Conservation (phyloP, 2,329 filamentous ascomycete species). For the Ophiobolus disseminans region DNA sequence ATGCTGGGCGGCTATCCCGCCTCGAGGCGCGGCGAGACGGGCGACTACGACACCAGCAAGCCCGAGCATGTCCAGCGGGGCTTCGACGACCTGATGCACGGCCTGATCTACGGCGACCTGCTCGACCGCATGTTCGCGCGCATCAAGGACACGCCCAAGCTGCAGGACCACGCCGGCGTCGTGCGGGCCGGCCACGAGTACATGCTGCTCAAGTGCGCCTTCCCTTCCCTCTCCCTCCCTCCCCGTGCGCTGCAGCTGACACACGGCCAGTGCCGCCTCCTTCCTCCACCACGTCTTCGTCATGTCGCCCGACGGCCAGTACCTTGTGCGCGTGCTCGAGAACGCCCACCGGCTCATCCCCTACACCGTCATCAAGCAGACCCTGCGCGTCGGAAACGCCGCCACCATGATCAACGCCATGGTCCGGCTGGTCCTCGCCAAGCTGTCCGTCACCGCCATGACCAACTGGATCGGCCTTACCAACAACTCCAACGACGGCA, state of each 20-base stretch:
- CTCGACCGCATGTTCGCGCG: conserved; percentile 70
- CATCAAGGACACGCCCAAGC: conserved; percentile 64
- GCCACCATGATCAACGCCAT: conserved; percentile 82
- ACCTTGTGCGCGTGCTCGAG: conserved; percentile 73
- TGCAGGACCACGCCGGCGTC: conserved; percentile 69
- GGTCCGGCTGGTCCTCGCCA: conserved; percentile 75
- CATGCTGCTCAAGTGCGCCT: conserved; percentile 71
- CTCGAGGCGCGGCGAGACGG: conserved; percentile 40
- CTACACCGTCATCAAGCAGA: conserved; percentile 75
- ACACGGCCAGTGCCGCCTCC: conserved; percentile 68
- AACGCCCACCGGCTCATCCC: conserved; percentile 75
- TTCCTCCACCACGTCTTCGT: conserved; percentile 77
- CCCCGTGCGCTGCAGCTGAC: conserved; percentile 1
- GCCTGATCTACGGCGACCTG: conserved; percentile 71
- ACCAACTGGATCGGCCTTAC: conserved; percentile 83
- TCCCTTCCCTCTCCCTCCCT: accelerated
- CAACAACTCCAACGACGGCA: conserved; percentile 74
- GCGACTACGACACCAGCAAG: conserved; percentile 64
- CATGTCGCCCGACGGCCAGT: conserved; percentile 76
- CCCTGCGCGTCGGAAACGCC: conserved; percentile 77
- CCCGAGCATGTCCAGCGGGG: conserved; percentile 67
- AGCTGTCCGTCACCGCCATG: conserved; percentile 74
- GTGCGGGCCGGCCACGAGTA: conserved; percentile 71
- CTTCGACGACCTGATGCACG: conserved; percentile 72
- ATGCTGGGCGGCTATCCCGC: conserved; percentile 67